These are phyloP conservation scores for Candida anutae DNA, from an alignment of 1,139 yeast genomes.

Conservation along the genomic window DNA sequence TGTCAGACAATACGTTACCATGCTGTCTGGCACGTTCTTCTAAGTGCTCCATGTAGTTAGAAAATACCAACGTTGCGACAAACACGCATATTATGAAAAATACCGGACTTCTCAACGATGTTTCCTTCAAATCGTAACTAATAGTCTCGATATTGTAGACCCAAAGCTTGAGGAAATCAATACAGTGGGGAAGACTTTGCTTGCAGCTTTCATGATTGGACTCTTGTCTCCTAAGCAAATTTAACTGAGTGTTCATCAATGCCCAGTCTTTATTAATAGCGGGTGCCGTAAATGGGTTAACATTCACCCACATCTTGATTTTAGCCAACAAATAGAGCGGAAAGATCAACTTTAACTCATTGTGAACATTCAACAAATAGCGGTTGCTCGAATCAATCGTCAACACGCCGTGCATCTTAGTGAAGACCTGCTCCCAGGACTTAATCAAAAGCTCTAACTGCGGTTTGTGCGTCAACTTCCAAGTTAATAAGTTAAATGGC, in stretches of 20 bases:
- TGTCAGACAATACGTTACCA: slow-evolving; percentile 11
- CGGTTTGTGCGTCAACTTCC: slow-evolving; percentile 59
- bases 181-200: slow-evolving; percentile 49
- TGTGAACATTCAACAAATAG: slow-evolving; percentile 40
- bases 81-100: slow-evolving; percentile 64
- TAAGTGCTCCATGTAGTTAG: slow-evolving; percentile 50
- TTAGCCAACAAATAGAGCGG: slow-evolving; percentile 60
- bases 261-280: slow-evolving; percentile 61
- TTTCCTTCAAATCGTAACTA: slow-evolving; percentile 49
- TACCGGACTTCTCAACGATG: slow-evolving; percentile 65
- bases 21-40: slow-evolving; percentile 25
- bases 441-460: slow-evolving; percentile 45
- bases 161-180: slow-evolving; percentile 62
- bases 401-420: slow-evolving; percentile 54
- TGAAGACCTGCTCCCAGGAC: slow-evolving; percentile 58
- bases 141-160: slow-evolving; percentile 55
- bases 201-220: slow-evolving; percentile 41
- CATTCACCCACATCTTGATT: slow-evolving; percentile 50
- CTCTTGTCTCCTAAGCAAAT: slow-evolving; percentile 32
- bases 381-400: slow-evolving; percentile 46
- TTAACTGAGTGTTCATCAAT: slow-evolving; percentile 49
- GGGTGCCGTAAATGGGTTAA: slow-evolving; percentile 49
- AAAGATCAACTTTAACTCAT: slow-evolving; percentile 53
- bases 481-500: slow-evolving; percentile 26
- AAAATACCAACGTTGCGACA: slow-evolving; percentile 49